Evolutionary conservation across 441 rosid species (phyloP), one percentile per base, ranked within the genome.

Genomic region (Brassica balearica): DNA sequence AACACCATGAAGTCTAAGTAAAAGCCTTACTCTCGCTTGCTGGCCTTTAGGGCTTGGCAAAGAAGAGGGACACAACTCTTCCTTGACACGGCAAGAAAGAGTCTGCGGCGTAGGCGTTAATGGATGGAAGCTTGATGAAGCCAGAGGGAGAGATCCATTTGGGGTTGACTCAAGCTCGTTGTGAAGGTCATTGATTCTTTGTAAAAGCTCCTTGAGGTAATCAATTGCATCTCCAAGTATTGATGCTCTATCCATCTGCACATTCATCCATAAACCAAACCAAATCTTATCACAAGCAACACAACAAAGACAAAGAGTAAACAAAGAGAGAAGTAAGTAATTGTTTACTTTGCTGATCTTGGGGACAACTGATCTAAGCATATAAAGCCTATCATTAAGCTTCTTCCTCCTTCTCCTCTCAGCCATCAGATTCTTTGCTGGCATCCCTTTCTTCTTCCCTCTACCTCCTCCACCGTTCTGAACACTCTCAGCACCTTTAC

Each of bases 341-440:
- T 2, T 56, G 2, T 65, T 58, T 83, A 90, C 94, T 86, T 88
- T 90, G 87, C 94, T 90, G 68, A 90, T 90, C 83, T 87, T 88
- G 69, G 94, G 94, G 19, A 90, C 94, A 34, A 88, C 92, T 69
- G 92, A 88, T 88, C 95, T 84, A 56, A 90, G 91, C 94, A 90
- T 90, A 75, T 88, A 90, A 65, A 90, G 94, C 83, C 94, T 87
- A 71, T 88, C 95, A 61, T 88, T 88, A 55, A 90, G 92, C 87
- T 90, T 90, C 91, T 88, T 90, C 85, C 94, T 86, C 29, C 94
- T 77, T 32, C 95, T 86, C 64, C 95, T 82, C 87, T 88, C 95
- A 8, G 92, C 95, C 95, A 90, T 90, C 67, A 90, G 85, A 79
- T 90, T 90, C 84, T 90, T 90, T 4, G 95, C 95, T 2, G 92